Evolutionary conservation across 2,329 filamentous ascomycete species (phyloP).

Genomic region (Aureobasidium musti): DNA sequence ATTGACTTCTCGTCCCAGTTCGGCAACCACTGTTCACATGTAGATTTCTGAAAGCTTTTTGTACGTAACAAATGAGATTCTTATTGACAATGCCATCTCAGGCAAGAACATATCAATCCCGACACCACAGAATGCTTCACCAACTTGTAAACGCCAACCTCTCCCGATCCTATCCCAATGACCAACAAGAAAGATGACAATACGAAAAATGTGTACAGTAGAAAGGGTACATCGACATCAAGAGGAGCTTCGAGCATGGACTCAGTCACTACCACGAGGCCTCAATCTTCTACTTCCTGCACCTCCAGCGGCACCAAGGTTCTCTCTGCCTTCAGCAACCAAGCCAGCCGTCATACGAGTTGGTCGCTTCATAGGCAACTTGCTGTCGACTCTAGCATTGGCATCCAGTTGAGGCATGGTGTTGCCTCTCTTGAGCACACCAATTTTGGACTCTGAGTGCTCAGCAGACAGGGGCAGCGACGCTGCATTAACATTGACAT

Average conservation of each 20-base stretch:
- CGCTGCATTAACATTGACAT: slow-evolving; percentile 48
- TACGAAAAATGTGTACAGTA: slow-evolving; percentile 14
- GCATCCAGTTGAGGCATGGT: slow-evolving; percentile 36
- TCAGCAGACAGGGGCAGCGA: slow-evolving; percentile 28
- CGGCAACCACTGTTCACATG: not conserved
- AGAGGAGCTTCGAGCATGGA: not conserved
- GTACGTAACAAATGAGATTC: slow-evolving; percentile 16
- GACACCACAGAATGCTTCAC: slow-evolving; percentile 1
- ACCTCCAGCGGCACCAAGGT: slow-evolving; percentile 44
- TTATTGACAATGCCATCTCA: slow-evolving; percentile 11
- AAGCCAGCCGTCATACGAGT: slow-evolving; percentile 48
- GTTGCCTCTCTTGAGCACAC: slow-evolving; percentile 48
- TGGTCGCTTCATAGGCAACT: slow-evolving; percentile 48
- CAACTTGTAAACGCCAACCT: not conserved
- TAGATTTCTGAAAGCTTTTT: not conserved
- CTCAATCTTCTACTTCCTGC: slow-evolving; percentile 52
- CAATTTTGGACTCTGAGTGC: slow-evolving; percentile 33
- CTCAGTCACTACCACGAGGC: slow-evolving; percentile 49
- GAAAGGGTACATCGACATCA: not conserved
- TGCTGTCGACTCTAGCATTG: slow-evolving; percentile 40
- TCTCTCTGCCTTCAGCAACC: slow-evolving; percentile 40
- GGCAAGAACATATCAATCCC: not conserved
- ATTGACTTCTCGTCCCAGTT: not conserved
- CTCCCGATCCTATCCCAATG: not conserved
- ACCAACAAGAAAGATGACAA: not conserved